Base-by-base conservation (phyloP, 108 stramenopile species). In the Skeletonema grethae region DNA sequence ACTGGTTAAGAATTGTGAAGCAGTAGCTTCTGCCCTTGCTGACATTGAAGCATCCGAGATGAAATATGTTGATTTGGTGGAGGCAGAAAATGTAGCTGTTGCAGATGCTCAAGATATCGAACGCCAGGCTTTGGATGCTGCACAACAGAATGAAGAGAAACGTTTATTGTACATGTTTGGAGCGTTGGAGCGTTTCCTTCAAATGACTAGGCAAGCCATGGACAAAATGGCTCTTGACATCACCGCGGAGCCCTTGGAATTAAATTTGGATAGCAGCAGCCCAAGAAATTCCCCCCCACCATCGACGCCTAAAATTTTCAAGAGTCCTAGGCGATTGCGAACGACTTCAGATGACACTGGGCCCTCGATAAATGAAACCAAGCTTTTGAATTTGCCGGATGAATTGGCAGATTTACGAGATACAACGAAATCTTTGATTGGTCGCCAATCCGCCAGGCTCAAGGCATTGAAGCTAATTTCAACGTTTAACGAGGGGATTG, bases 311-410 rank as follows among this genome's bases (percentile, higher is more conserved):
- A 7, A 64, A 8, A 60, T 78, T 11, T 82, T 78, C 38, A 73
- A 66, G 50, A 53, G 50, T 36, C 65, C 76, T 15, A 38, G 77
- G n/a, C 32, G 72, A 38, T 24, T 53, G 6, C 70, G 72, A 20
- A 66, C 75, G 34, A 74, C 76, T 29, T 78, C 86, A 12, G 89
- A 93, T 60, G 86, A 84, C 53, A 53, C 15, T 53, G 86, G 79
- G 12, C 79, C 77, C 43, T 89, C 88, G 11, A 77, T 83, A 10
- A 86, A 86, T 70, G 89, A 89, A 63, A 88, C 89, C 2, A 84
- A 87, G 48, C 84, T 80, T 31, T 67, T 90, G 31, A 87, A 90
- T 36, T 65, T 93, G 20, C 87, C 88, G 2, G 76, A 86, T 64
- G 80, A 79, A 30, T 48, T 85, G 30, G 92, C 88, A 5, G 32